phyloP scores from a whole-genome alignment of 1,284 basidiomycete genomes.

The Ustilago trichophora region DNA sequence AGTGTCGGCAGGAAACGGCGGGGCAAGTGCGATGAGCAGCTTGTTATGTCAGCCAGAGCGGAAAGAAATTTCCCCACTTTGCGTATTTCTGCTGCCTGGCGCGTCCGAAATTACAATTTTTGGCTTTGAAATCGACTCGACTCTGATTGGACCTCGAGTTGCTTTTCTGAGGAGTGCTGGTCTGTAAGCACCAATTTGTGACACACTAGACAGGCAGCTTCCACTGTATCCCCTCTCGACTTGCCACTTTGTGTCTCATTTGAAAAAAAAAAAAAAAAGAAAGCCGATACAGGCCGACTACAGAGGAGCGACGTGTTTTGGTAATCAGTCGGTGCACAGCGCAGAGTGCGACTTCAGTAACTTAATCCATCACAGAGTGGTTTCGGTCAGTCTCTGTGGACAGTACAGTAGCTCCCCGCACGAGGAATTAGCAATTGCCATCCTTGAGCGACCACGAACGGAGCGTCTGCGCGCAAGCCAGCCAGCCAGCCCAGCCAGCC shows the following conservation, averaged over 20 bases:
- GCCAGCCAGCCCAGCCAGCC: neutral
- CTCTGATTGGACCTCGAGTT: constrained; percentile 14
- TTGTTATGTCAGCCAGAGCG: constrained; percentile 30
- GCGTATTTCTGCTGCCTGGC: neutral
- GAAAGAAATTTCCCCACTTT: constrained; percentile 9
- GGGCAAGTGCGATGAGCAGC: constrained; percentile 16
- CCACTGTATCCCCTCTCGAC: too few species aligned
- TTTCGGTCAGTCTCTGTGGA: too few species aligned
- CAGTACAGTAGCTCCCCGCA: too few species aligned
- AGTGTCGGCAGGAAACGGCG: constrained; percentile 26
- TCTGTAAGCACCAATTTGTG: neutral
- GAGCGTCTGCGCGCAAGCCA: constrained; percentile 7
- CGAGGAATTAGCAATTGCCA: neutral
- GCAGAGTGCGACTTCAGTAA: too few species aligned
- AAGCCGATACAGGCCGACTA: constrained; percentile 33
- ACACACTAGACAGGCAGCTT: too few species aligned
- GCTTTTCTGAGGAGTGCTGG: neutral
- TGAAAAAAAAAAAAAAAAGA: too few species aligned
- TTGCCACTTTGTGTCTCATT: too few species aligned
- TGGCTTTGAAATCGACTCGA: constrained; percentile 23
- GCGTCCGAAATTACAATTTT: neutral
- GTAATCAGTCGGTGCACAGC: constrained; percentile 18
- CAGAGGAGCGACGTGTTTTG: constrained; percentile 20
- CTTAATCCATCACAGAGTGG: too few species aligned
- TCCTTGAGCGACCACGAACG: neutral